These are phyloP conservation scores for Monilinia polystroma DNA, from an alignment of 2,329 filamentous ascomycete species.

Conservation along the genomic window DNA sequence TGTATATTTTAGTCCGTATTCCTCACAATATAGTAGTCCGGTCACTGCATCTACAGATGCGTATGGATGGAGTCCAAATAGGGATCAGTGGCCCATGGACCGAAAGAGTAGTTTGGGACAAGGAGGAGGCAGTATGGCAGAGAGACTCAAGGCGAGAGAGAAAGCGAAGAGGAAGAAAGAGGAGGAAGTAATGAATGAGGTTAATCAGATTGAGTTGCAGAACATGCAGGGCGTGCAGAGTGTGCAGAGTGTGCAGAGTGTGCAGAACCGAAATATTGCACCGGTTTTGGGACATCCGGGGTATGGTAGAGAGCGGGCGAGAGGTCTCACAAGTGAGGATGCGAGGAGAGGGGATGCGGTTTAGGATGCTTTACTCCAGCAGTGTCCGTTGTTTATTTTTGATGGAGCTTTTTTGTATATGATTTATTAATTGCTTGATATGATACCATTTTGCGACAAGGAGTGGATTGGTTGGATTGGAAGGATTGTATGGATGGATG, in stretches of 20 bases:
- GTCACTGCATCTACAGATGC: slow-evolving; percentile 38
- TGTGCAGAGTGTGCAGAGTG: slow-evolving; percentile 12
- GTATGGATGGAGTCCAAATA: slow-evolving; percentile 17
- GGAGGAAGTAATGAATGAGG: slow-evolving; percentile 28
- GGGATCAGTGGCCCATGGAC: slow-evolving; percentile 30
- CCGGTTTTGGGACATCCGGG: slow-evolving; percentile 36
- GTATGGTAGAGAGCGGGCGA: slow-evolving; percentile 27
- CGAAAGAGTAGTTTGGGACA: slow-evolving; percentile 28
- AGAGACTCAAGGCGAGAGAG: slow-evolving; percentile 16
- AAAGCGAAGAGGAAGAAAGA: slow-evolving; percentile 26
- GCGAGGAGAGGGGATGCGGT: slow-evolving; percentile 29
- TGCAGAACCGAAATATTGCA: slow-evolving; percentile 34
- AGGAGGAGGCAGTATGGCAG: slow-evolving; percentile 20
- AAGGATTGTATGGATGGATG: background rate
- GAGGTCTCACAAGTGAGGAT: slow-evolving; percentile 30
- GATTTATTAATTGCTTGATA: background rate
- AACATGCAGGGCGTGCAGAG: slow-evolving; percentile 32
- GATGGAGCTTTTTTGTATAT: slow-evolving; percentile 4
- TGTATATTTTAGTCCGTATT: slow-evolving; percentile 59
- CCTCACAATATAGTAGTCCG: slow-evolving; percentile 59
- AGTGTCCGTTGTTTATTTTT: too few species aligned
- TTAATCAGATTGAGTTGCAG: slow-evolving; percentile 33
- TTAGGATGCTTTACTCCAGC: background rate
- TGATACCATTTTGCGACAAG: slow-evolving; percentile 13
- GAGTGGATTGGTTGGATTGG: background rate